phyloP scores from a whole-genome alignment of 495 filamentous ascomycete species.

The Aspergillus haitiensis region DNA sequence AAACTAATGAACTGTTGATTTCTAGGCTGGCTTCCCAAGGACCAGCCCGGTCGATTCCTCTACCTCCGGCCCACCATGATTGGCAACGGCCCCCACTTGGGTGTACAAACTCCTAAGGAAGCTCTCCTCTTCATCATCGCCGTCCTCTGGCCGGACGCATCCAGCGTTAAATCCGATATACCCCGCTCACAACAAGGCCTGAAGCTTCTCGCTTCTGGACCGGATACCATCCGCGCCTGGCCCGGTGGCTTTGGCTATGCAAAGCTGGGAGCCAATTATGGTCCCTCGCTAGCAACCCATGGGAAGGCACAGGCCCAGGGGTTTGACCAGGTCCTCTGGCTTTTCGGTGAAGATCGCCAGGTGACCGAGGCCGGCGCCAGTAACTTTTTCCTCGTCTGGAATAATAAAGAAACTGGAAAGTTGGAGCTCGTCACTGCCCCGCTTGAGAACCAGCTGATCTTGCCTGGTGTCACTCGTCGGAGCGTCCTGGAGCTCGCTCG shows the following conservation, averaged over 20 bases:
- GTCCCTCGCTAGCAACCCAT: constrained; percentile 74
- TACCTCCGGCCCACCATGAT: constrained; percentile 87
- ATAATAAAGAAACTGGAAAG: constrained; percentile 60
- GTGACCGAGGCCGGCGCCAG: constrained; percentile 91
- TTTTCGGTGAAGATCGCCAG: constrained; percentile 70
- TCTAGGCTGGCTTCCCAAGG: constrained; percentile 74
- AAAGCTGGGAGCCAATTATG: constrained; percentile 92
- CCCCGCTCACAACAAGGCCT: constrained; percentile 51
- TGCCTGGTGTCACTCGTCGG: constrained; percentile 79
- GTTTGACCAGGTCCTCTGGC: constrained; percentile 89
- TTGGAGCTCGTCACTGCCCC: constrained; percentile 80
- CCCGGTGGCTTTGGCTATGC: constrained; percentile 88
- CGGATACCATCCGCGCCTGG: constrained; percentile 85
- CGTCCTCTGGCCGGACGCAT: constrained; percentile 66
- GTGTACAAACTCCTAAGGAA: constrained; percentile 77
- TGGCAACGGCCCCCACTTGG: constrained; percentile 73
- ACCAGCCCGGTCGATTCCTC: constrained; percentile 60
- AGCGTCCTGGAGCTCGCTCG: constrained; percentile 74
- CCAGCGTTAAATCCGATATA: constrained; percentile 28
- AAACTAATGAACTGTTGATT: constrained; percentile 6
- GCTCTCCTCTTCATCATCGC: constrained; percentile 82
- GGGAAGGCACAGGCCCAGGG: constrained; percentile 67
- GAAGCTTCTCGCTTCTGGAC: constrained; percentile 72
- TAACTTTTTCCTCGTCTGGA: constrained; percentile 90
- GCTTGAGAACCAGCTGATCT: constrained; percentile 75